Evolutionary conservation across 2,329 filamentous ascomycete species (phyloP).

Genomic region (Fonsecaea pugnacius): DNA sequence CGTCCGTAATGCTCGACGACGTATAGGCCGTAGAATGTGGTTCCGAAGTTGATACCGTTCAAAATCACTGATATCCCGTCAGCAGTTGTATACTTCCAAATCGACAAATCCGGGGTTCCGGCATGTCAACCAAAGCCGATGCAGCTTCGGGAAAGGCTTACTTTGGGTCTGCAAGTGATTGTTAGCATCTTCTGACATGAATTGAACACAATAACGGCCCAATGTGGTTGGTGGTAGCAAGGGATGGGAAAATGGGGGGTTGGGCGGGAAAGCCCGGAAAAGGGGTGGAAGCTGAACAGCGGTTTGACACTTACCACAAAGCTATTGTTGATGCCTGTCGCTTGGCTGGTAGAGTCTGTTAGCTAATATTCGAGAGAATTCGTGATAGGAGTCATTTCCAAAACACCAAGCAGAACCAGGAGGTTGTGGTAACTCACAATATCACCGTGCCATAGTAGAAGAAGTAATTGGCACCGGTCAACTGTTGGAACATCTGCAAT

Average conservation of each 20-base stretch:
- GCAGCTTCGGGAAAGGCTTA: not conserved
- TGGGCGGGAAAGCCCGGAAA: not conserved
- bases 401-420: not conserved
- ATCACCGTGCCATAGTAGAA: conserved; percentile 63
- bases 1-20: conserved; percentile 81
- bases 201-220: not conserved
- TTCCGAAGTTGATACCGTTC: conserved; percentile 83
- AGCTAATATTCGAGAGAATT: not conserved
- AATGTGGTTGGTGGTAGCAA: not conserved
- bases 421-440: conserved; percentile 49
- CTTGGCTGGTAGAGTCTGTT: not conserved
- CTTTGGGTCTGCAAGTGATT: not conserved
- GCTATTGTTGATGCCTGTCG: conserved; percentile 70
- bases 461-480: conserved; percentile 56
- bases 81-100: not conserved
- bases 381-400: not conserved
- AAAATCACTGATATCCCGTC: conserved; percentile 73
- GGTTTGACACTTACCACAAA: conserved; percentile 59
- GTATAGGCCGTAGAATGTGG: conserved; percentile 85
- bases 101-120: not conserved
- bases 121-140: not conserved
- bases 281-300: not conserved
- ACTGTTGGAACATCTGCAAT: conserved; percentile 54
- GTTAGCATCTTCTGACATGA: not conserved
- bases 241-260: not conserved